A percentile compares a stretch with the other conserved stretches of the same genome.
Conservation (phyloP, 2,329 filamentous ascomycete genomes). For the Claviceps sp. region DNA sequence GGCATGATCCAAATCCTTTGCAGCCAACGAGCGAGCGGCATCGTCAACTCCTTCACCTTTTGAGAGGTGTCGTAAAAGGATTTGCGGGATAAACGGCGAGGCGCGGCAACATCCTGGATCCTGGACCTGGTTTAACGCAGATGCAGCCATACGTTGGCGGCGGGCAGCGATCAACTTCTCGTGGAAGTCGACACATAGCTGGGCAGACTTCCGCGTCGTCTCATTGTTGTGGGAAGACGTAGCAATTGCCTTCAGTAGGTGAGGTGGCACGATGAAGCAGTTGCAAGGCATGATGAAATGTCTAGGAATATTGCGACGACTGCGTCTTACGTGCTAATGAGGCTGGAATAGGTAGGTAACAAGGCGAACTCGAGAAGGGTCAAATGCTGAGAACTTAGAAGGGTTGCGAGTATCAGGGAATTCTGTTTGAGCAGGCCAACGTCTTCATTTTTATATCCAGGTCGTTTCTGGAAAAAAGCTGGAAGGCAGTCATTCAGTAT, state of each 20-base stretch:
- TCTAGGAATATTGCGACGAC: not conserved
- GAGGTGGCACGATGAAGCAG: conserved; percentile 32
- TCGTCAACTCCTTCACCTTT: conserved; percentile 25
- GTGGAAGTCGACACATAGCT: conserved; percentile 20
- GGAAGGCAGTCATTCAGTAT: not conserved
- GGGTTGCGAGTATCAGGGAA: not conserved
- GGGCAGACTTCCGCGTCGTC: conserved; percentile 22
- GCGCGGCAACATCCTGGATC: not conserved
- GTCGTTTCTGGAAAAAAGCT: no score
- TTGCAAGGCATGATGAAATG: conserved; percentile 9
- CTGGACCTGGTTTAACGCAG: conserved; percentile 18
- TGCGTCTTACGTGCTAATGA: not conserved
- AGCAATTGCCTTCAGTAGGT: conserved; percentile 30
- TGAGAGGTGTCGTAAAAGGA: conserved; percentile 24
- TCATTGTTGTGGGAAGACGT: conserved; percentile 24
- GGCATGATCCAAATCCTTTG: conserved; percentile 25
- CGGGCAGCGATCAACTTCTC: conserved; percentile 18
- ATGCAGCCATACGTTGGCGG: conserved; percentile 19
- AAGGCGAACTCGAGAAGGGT: not conserved
- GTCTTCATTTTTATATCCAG: not conserved
- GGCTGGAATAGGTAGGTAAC: not conserved
- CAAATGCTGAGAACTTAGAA: not conserved
- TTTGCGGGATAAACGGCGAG: conserved; percentile 25
- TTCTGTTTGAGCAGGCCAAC: not conserved
- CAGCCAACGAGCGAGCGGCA: conserved; percentile 22